Base-by-base conservation (phyloP, 2,329 filamentous ascomycete genomes). In the Diplodia sapinea region DNA sequence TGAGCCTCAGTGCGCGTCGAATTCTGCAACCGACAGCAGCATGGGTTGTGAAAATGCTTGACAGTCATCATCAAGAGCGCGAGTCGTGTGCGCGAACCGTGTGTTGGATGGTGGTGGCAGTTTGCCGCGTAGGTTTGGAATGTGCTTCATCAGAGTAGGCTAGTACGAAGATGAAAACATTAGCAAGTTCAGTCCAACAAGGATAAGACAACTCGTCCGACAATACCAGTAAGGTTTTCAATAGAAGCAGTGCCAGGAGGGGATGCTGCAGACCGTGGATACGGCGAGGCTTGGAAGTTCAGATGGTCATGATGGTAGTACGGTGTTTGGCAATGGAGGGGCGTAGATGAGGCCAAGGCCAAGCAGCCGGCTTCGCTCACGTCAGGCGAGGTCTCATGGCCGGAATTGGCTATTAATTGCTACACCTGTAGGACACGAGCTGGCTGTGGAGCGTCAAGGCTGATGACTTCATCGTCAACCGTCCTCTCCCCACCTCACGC, bases 401-500 rank as follows among this genome's bases (percentile, higher is more conserved):
- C 11, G n/a, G 43, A 20, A 8, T 11, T 20, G 43, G 43, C 43
- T 47, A 8, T 47, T 11, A 3, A 20, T 9, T 38, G 36, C 31
- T 47, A n/a, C 17, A 20, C 43, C n/a, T 47, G 43, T 47, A 38
- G 56, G n/a, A 15, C 29, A 40, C 29, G 43, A 51, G 29, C 43
- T 38, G 59, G 13, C n/a, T 23, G 59, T 51, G 59, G 59, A 63
- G 59, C 59, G 36, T 3, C n/a, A 38, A 36, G 26, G 26, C 47
- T 29, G 40, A 47, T 47, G 43, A 20, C n/a, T 20, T 47, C 43
- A 47, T 47, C 2, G 23, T 26, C 40, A 43, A 62, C 23, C 57
- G 20, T 43, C 57, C 13, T 20, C 47, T 26, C 12, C 50, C n/a
- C 47, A 49, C 40, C 17, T 12, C 11, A 15, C 31, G 9, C 43